Evolutionary conservation across 208 protist genomes (phyloP).

Genomic region (Tritrichomonas musculus): DNA sequence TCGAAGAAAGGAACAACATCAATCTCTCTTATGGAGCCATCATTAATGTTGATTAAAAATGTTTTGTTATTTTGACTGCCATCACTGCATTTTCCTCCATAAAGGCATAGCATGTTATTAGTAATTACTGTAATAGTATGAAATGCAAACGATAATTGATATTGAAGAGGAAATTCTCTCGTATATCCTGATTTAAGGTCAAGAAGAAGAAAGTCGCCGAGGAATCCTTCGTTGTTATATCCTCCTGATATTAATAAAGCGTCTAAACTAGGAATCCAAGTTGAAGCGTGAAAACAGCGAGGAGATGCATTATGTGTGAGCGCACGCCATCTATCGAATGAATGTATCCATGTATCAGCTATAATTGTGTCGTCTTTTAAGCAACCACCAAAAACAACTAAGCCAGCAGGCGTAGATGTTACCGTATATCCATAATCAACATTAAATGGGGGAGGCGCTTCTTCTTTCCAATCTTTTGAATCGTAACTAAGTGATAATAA

Average conservation of each 20-base stretch:
- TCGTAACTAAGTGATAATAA: neutral
- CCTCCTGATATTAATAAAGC: neutral
- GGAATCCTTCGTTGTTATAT: neutral
- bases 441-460: neutral
- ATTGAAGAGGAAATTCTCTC: neutral
- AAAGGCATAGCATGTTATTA: neutral
- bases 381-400: neutral
- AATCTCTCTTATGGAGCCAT: neutral
- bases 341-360: neutral
- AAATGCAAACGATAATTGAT: neutral
- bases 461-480: neutral
- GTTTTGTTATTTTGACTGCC: neutral
- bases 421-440: neutral
- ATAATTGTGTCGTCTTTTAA: neutral
- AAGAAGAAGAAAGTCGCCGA: neutral
- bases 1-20: neutral
- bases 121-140: neutral
- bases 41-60: neutral
- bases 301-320: neutral
- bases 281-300: neutral
- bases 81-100: neutral
- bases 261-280: neutral
- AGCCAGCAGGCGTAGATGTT: neutral
- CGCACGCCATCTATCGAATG: neutral
- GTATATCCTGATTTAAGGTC: neutral